phyloP scores from a whole-genome alignment of 179 eudicot genomes.

The Gypsophila paniculata region DNA sequence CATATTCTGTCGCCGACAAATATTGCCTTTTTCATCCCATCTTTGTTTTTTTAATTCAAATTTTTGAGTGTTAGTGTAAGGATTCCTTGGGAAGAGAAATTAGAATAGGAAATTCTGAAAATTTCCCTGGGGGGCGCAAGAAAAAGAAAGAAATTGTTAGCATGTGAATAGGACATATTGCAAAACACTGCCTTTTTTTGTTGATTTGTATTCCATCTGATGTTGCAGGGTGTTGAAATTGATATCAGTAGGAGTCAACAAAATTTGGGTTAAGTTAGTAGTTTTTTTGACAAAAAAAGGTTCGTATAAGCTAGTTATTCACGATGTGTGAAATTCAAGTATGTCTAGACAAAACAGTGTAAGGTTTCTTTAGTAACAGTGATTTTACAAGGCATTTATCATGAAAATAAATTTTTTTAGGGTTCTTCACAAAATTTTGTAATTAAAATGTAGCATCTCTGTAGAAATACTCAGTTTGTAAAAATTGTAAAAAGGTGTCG shows the following conservation, averaged over 20 bases:
- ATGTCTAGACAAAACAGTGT: neutral
- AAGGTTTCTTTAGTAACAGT: neutral
- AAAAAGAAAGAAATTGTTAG: too few relatives aligned
- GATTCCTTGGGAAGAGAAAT: too few relatives aligned
- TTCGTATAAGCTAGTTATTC: neutral
- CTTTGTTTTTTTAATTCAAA: neutral
- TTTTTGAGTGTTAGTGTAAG: neutral
- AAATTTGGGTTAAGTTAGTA: neutral
- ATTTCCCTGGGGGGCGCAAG: too few relatives aligned
- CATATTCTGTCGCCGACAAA: neutral
- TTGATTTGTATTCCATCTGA: too few relatives aligned
- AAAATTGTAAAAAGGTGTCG: neutral
- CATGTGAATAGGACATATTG: too few relatives aligned
- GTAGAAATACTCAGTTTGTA: neutral
- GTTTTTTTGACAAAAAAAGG: too few relatives aligned
- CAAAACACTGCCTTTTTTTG: too few relatives aligned
- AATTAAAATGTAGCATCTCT: neutral
- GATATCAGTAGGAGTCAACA: too few relatives aligned
- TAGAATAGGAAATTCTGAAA: too few relatives aligned
- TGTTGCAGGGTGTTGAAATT: too few relatives aligned
- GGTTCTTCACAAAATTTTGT: neutral
- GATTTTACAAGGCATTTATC: neutral
- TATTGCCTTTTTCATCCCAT: neutral
- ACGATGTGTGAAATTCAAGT: neutral
- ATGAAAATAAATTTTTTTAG: neutral